phyloP scores from a whole-genome alignment of 2,329 filamentous ascomycete species.

The Sarocladium strictum region DNA sequence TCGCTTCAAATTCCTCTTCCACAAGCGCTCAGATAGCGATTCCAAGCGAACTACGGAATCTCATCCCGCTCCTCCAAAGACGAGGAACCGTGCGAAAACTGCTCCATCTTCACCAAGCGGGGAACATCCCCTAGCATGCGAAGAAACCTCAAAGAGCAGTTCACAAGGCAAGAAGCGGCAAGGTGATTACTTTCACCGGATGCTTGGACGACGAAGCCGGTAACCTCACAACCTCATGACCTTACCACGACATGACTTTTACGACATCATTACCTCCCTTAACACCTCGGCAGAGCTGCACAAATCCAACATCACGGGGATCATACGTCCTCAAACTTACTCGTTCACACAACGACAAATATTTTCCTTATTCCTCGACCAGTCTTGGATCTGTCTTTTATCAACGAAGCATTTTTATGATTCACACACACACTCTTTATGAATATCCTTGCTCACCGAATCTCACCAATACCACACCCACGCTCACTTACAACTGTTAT shows the following conservation, averaged over 20 bases:
- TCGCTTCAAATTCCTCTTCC: constrained; percentile 37
- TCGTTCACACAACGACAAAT: neutral
- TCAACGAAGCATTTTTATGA: constrained; percentile 1
- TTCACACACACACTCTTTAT: neutral
- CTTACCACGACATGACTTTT: constrained; percentile 5
- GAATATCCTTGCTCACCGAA: neutral
- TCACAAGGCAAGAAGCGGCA: constrained; percentile 20
- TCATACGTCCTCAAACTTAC: neutral
- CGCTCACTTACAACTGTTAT: neutral
- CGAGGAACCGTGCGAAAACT: constrained; percentile 15
- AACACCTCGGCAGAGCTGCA: neutral
- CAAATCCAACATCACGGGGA: neutral
- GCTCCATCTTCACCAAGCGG: constrained; percentile 17
- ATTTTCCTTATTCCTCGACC: neutral
- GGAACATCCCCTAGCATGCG: constrained; percentile 8
- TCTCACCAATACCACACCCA: neutral
- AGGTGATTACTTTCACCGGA: constrained; percentile 30
- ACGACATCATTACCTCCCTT: constrained; percentile 4
- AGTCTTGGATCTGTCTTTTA: neutral
- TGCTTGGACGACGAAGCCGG: constrained; percentile 27
- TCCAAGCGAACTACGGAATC: neutral
- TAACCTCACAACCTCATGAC: neutral
- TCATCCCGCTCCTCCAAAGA: neutral
- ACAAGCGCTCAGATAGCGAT: constrained; percentile 30
- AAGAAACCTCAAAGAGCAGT: constrained; percentile 9